A percentile compares a stretch with the other conserved stretches of the same genome.
These are phyloP conservation scores for Niebla homalea DNA, from an alignment of 495 filamentous ascomycete genomes.

Conservation along the genomic window DNA sequence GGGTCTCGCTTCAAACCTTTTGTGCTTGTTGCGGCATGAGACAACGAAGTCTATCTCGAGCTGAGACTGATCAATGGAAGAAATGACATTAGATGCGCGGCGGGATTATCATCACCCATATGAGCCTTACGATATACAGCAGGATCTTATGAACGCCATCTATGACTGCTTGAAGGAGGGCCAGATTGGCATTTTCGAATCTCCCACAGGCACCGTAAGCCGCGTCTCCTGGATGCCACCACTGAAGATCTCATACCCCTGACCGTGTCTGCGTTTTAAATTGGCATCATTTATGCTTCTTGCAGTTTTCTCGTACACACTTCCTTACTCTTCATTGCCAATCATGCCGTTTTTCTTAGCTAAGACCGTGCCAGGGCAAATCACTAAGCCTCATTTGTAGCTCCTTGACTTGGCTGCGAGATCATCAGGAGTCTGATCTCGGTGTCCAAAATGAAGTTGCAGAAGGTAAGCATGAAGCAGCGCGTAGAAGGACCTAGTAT, in stretches of 20 bases:
- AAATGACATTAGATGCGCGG: too few relatives aligned
- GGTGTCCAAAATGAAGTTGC: conserved; percentile 33
- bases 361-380: conserved; percentile 56
- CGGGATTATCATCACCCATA: conserved; percentile 81
- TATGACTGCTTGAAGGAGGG: conserved; percentile 72
- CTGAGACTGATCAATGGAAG: too few relatives aligned
- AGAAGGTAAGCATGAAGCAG: conserved; percentile 19
- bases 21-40: too few relatives aligned
- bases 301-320: too few relatives aligned
- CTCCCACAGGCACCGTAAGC: conserved; percentile 55
- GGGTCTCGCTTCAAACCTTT: too few relatives aligned
- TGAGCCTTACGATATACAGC: conserved; percentile 79
- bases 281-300: too few relatives aligned
- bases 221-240: neutral
- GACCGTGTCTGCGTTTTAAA: conserved; percentile 10
- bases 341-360: conserved; percentile 1
- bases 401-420: conserved; percentile 83
- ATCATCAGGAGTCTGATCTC: conserved; percentile 58
- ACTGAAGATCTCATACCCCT: neutral
- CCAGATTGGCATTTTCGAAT: conserved; percentile 82
- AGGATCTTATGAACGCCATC: conserved; percentile 76
- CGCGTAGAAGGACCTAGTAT: conserved; percentile 2
- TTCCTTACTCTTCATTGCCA: conserved; percentile 5
- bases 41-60: too few relatives aligned
- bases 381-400: conserved; percentile 90